A percentile compares a stretch with the other conserved stretches of the same genome.
phyloP scores from a whole-genome alignment of 306 rosid species.

The Medicago ruthenica region DNA sequence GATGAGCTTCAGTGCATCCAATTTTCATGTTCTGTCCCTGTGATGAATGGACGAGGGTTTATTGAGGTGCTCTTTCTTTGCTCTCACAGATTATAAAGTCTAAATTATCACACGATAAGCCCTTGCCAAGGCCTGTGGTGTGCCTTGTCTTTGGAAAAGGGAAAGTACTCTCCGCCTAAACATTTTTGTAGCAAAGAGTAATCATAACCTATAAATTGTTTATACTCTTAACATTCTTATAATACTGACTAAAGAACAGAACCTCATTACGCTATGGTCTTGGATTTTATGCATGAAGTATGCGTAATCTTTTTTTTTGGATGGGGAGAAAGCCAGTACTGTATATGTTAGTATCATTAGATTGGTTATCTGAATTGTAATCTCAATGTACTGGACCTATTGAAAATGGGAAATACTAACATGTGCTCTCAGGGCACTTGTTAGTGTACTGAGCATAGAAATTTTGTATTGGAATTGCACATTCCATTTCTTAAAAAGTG shows the following conservation, averaged over 20 bases:
- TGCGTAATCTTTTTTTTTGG: constrained; percentile 6
- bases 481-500: too few species aligned
- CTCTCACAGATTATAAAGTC: background rate
- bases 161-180: background rate
- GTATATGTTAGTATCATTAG: constrained; percentile 9
- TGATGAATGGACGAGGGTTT: constrained; percentile 78
- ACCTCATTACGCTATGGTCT: background rate
- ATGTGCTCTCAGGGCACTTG: too few species aligned
- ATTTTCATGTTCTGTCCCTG: constrained; percentile 78
- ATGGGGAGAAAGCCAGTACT: background rate
- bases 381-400: constrained; percentile 6
- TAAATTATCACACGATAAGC: constrained; percentile 1
- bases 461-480: too few species aligned
- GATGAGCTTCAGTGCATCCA: constrained; percentile 67
- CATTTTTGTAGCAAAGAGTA: background rate
- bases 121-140: background rate
- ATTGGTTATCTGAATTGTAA: constrained; percentile 24
- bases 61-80: constrained; percentile 69
- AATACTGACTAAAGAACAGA: constrained; percentile 7
- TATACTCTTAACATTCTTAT: constrained; percentile 18
- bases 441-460: too few species aligned
- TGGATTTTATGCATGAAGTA: constrained; percentile 26
- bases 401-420: background rate
- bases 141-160: constrained; percentile 1
- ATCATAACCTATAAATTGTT: background rate